Evolutionary conservation across 768 basidiomycete species (phyloP).

Genomic region (Rhodotorula paludigena): DNA sequence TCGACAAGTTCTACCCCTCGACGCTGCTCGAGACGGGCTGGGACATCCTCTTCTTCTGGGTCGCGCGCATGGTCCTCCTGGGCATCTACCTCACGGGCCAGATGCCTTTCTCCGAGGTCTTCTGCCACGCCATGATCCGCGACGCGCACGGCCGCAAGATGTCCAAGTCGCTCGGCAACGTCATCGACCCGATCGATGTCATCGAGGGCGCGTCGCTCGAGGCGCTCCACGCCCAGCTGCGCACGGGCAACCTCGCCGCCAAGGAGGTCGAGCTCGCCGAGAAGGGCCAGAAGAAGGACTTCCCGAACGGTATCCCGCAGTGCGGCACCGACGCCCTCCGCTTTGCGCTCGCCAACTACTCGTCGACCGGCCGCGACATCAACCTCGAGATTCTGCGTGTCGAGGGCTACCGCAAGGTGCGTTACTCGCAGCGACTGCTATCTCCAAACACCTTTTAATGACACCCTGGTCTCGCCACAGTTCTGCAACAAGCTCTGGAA

Average conservation of each 20-base stretch:
- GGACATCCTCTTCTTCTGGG: constrained; percentile 99
- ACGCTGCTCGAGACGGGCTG: constrained; percentile 94
- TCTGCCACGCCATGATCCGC: constrained; percentile 97
- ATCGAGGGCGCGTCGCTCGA: constrained; percentile 78
- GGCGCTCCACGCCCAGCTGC: constrained; percentile 73
- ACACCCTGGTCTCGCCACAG: constrained; percentile 32
- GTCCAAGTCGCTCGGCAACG: constrained; percentile 96
- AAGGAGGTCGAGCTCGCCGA: constrained; percentile 87
- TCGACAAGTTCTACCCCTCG: constrained; percentile 77
- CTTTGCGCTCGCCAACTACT: constrained; percentile 92
- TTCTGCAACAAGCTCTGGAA: constrained; percentile 99
- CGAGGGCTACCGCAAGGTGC: constrained; percentile 83
- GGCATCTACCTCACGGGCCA: constrained; percentile 80
- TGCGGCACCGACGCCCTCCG: constrained; percentile 95
- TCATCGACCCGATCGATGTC: constrained; percentile 93
- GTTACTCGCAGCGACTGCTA: background rate
- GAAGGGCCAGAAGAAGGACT: constrained; percentile 96
- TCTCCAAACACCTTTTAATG: no score
- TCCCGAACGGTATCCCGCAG: constrained; percentile 97
- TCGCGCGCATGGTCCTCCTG: constrained; percentile 94
- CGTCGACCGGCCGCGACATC: constrained; percentile 89
- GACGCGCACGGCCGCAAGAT: constrained; percentile 99
- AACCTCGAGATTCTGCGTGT: constrained; percentile 92
- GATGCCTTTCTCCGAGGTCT: constrained; percentile 91
- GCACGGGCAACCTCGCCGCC: constrained; percentile 86